Base-by-base conservation (phyloP, 2,329 filamentous ascomycete species). In the Aspergillus jensenii region DNA sequence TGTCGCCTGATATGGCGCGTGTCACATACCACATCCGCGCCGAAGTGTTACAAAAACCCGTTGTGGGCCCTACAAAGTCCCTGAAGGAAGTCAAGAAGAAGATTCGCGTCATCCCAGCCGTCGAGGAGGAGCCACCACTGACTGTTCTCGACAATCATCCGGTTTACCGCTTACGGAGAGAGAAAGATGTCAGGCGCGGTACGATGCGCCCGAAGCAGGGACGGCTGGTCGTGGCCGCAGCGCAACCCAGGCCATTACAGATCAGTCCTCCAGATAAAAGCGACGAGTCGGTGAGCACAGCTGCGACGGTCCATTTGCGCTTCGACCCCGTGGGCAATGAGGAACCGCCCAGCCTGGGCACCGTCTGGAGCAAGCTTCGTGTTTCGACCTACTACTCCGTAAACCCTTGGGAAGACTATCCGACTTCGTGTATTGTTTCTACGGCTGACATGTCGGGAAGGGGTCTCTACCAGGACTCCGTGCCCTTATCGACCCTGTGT, bases 1-100 rank as follows among this genome's bases (percentile, higher is more conserved):
- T 88, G 67, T 77, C 83, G 2, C 87, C 87, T 0, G 80, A 85
- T 8, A 88, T 88, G 85, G 76, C 79, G 35, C 83, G 79, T 66
- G 82, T 89, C 46, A 74, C 76, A 2, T 89, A 89, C 65, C 77
- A 76, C 1, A 76, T 89, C 56, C 77, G 79, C 35, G 79, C 78
- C 11, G 77, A 76, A 35, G 68, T 85, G 19, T 35, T 60, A 47
- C 52, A 56, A 40, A 62, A 56, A 17, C 54, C 60, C 35, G 52
- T 53, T 39, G 56, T 40, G 15, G 47, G 59, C n/a, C 48, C 52
- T 43, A 57, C 76, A 1, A 73, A 75, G 9, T 68, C 79, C 0
- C 64, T 88, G n/a, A 79, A 74, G 4, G 79, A 83, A 15, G 79
- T 79, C 48, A 75, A 74, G 8, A 81, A 81, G 60, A 84, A 84